Evolutionary conservation across 2,329 filamentous ascomycete genomes (phyloP).

Genomic region (Ascomycota sp.): DNA sequence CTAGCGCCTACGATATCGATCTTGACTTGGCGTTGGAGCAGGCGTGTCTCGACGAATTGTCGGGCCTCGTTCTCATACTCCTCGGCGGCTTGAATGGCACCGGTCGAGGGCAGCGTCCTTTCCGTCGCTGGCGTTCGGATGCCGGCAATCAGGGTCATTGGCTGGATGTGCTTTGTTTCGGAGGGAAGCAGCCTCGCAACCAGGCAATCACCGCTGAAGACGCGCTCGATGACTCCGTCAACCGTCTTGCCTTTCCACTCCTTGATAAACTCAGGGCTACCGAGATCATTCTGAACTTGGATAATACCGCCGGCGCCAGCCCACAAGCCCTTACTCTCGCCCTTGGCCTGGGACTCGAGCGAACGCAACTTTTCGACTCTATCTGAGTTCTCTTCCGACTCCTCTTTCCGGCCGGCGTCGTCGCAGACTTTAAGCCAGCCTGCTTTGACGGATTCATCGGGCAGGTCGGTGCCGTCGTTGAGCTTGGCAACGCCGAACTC

Average conservation of each 20-base stretch:
- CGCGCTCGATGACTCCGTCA: conserved; percentile 73
- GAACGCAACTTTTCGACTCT: conserved; percentile 60
- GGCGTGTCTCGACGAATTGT: conserved; percentile 63
- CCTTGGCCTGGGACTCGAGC: conserved; percentile 58
- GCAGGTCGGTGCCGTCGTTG: conserved; percentile 54
- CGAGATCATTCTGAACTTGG: conserved; percentile 62
- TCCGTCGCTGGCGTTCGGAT: conserved; percentile 81
- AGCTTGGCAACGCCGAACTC: conserved; percentile 74
- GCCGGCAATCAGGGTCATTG: conserved; percentile 74
- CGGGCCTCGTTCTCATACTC: conserved; percentile 79
- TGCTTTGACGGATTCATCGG: conserved; percentile 66
- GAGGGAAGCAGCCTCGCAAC: conserved; percentile 64
- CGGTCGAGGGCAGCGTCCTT: conserved; percentile 57
- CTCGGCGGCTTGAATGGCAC: conserved; percentile 66
- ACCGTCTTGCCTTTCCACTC: conserved; percentile 71
- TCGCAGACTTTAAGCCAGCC: conserved; percentile 90
- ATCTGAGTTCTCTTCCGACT: conserved; percentile 52
- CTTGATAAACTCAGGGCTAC: conserved; percentile 59
- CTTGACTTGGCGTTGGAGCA: conserved; percentile 72
- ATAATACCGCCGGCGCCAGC: conserved; percentile 43
- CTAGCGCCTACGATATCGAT: conserved; percentile 71
- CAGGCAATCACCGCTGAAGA: conserved; percentile 78
- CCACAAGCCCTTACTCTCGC: conserved; percentile 68
- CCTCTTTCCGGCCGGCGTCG: conserved; percentile 81
- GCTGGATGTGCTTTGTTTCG: conserved; percentile 71